These are phyloP conservation scores for Plasmodium berghei DNA, from an alignment of 169 alveolate species.

Conservation along the genomic window DNA sequence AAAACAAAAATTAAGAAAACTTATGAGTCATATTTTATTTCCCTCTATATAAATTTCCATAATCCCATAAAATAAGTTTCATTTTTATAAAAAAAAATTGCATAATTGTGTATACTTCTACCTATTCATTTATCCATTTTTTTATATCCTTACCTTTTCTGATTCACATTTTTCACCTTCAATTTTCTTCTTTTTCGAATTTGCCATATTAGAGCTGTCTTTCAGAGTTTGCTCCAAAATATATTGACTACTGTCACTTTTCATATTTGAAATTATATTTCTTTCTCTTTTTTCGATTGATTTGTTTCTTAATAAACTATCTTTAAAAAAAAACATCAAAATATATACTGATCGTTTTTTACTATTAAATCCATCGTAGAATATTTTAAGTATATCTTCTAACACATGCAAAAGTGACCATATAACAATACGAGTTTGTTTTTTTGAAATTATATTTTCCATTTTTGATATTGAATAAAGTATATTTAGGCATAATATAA, in stretches of 20 bases:
- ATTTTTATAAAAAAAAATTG: too few species aligned
- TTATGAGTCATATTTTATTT: too few species aligned
- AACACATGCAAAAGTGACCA: conserved; percentile 39
- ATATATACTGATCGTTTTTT: conserved; percentile 49
- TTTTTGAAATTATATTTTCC: conserved; percentile 33
- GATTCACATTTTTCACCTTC: too few species aligned
- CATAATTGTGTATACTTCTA: too few species aligned
- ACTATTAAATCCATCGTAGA: conserved; percentile 12
- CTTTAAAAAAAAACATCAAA: conserved; percentile 26
- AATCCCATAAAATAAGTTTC: too few species aligned
- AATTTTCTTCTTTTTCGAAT: too few species aligned
- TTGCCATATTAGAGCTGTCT: too few species aligned
- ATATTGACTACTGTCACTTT: neutral
- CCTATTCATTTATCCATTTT: too few species aligned
- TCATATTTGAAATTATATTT: neutral
- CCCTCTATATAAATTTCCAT: too few species aligned
- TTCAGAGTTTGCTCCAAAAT: neutral
- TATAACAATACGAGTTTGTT: conserved; percentile 27
- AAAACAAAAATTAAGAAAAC: too few species aligned
- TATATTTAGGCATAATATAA: conserved; percentile 51
- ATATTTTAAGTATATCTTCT: conserved; percentile 38
- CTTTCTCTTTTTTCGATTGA: neutral
- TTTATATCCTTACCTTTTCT: too few species aligned
- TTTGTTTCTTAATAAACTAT: conserved; percentile 4
- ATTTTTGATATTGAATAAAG: conserved; percentile 36